Evolutionary conservation across 2,329 filamentous ascomycete species (phyloP).

Genomic region (Fusarium ramigenum): DNA sequence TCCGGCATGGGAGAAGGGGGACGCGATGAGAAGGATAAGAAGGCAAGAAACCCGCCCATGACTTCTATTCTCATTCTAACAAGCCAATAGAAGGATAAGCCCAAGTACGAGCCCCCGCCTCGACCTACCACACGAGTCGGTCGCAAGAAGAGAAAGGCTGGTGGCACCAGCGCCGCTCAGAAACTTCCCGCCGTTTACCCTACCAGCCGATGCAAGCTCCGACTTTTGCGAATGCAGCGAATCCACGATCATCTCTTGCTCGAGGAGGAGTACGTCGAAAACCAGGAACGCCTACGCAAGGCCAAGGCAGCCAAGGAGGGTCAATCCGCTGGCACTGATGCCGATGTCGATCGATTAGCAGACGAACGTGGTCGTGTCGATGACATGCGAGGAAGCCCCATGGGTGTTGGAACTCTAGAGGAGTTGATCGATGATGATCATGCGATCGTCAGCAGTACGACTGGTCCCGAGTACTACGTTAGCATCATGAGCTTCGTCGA

Average conservation of each 20-base stretch:
- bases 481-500: constrained; percentile 99
- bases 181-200: constrained; percentile 96
- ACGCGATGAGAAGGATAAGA: constrained; percentile 91
- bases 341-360: constrained; percentile 82
- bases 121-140: constrained; percentile 96
- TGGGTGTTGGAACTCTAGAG: constrained; percentile 97
- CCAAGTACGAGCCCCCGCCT: constrained; percentile 98
- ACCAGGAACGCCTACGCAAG: constrained; percentile 95
- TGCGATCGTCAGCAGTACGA: constrained; percentile 96
- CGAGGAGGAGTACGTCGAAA: constrained; percentile 99
- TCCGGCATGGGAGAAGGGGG: constrained; percentile 88
- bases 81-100: constrained; percentile 88
- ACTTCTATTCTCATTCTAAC: constrained; percentile 26
- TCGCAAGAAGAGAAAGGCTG: constrained; percentile 97
- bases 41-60: constrained; percentile 63
- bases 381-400: constrained; percentile 97
- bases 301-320: constrained; percentile 83
- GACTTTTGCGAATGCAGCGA: constrained; percentile 96
- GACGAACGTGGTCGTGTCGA: constrained; percentile 95
- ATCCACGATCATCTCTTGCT: constrained; percentile 97
- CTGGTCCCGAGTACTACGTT: constrained; percentile 98
- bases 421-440: constrained; percentile 99
- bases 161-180: constrained; percentile 90
- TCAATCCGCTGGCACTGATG: constrained; percentile 74
- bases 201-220: constrained; percentile 95